Base-by-base conservation (phyloP, 1,284 basidiomycete genomes). In the Boletus hoseneyae region DNA sequence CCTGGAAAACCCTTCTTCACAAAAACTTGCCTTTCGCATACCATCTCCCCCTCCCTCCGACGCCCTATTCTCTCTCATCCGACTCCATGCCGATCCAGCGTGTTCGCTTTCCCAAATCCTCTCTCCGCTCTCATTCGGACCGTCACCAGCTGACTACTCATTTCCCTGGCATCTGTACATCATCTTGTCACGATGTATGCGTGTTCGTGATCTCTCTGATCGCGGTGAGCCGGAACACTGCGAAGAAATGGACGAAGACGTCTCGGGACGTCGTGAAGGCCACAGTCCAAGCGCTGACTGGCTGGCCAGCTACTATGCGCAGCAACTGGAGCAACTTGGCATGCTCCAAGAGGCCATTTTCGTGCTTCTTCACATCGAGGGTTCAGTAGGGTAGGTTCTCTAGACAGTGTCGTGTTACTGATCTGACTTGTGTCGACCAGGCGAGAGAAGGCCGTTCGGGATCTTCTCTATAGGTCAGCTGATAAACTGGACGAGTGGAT, bases 141-240 rank as follows among this genome's bases (percentile, higher is more conserved):
- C 87, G 0, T 88, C 84, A 11, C 87, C 88, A 0, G 69, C 83
- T 18, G 94, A 97, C 67, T 87, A 85, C 64, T 83, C 91, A 11
- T 73, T 97, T 48, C 79, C 90, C 8, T 99, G 96, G 96, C 94
- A 98, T 69, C 67, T 98, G 27, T 97, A 96, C 66, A 82, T 94
- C 51, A 73, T 98, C 30, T 75, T 99, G 23, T 88, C 93, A 4
- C 81, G 87, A 21, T 89, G 89, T 46, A 80, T 98, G 67, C 77
- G 85, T 36, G 71, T 87, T 42, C 80, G 94, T 23, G 94, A 97
- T 66, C 90, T 97, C 56, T 79, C 82, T 32, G 95, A 98, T 67
- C 80, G 94, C 54, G 74, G 75, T 23, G 73, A 78, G 27, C 67
- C 76, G 16, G 71, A 71, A 30, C 69, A 72, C 15, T 56, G 57